Base-by-base conservation (phyloP, 169 alveolate genomes). In the Eimeria sp. region DNA sequence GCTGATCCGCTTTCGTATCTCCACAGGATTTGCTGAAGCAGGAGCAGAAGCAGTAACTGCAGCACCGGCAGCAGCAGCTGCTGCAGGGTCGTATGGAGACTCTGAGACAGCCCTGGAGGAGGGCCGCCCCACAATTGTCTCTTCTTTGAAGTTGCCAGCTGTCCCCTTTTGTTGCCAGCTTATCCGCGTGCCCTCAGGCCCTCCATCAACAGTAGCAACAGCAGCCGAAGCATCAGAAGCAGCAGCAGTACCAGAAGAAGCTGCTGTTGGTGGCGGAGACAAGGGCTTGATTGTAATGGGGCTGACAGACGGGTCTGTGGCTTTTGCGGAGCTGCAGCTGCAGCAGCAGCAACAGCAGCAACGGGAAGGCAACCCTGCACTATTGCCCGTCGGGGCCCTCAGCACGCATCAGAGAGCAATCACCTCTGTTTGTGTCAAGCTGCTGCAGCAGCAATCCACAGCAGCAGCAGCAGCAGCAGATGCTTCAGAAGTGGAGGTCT, bases 91-190 rank as follows among this genome's bases (percentile, higher is more conserved):
- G 25, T 10, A 34, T 9, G 89, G 63, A 16, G 87, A 18, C 30
- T 45, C 30, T 1, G 61, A 54, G 61, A 49, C 89, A 45, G 58
- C 5, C 25, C 86, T 58, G 3, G 89, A 67, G 25, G 67, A n/a
- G 89, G 89, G 89, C 11, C 14, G 89, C 89, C 89, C 89, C 34
- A 20, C 9, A 22, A 40, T 78, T 78, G 67, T 78, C 89, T 78
- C 67, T 27, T 78, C 67, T 16, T 27, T 78, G 1, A 40, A 27
- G 65, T 65, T 78, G 20, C 58, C 58, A 16, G 89, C 89, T 20
- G 89, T 78, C 43, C 89, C 89, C 27, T 65, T 78, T 25, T 78
- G 89, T 30, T 78, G 89, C 43, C 65, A 78, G 34, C 63, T 78
- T 61, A 20, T 78, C 20, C 89, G 30, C 9, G 65, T 78, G 89